phyloP scores from a whole-genome alignment of 805 yeast genomes.

The Hanseniaspora jakobsenii region DNA sequence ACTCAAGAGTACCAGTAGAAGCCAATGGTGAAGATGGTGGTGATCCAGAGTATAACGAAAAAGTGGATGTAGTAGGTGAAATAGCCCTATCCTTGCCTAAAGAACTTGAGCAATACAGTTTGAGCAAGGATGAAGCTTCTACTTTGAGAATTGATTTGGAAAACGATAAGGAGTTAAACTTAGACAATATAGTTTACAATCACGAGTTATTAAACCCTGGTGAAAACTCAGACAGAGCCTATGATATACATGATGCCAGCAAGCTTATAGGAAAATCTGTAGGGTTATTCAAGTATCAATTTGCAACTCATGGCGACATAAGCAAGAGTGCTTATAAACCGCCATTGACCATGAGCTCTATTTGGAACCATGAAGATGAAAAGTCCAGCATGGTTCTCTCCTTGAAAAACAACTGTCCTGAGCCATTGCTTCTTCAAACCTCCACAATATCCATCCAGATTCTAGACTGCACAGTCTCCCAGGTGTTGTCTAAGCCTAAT shows the following conservation, averaged over 20 bases:
- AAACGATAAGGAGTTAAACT: conserved; percentile 32
- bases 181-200: conserved; percentile 5
- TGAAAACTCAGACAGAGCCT: neutral
- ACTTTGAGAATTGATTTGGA: conserved; percentile 33
- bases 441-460: conserved; percentile 41
- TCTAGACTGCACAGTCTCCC: conserved; percentile 47
- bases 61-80: conserved; percentile 68
- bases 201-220: conserved; percentile 3
- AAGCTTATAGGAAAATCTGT: conserved; percentile 11
- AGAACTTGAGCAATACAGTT: neutral
- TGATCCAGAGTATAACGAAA: conserved; percentile 31
- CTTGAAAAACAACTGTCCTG: conserved; percentile 38
- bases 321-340: conserved; percentile 26
- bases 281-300: conserved; percentile 12
- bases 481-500: conserved; percentile 82
- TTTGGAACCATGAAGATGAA: conserved; percentile 78
- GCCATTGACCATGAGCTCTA: conserved; percentile 65
- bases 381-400: conserved; percentile 79
- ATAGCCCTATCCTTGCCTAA: conserved; percentile 42
- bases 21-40: conserved; percentile 3
- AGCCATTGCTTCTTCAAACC: conserved; percentile 30
- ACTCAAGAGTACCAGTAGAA: conserved; percentile 55
- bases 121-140: no score
- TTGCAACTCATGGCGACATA: neutral
- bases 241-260: conserved; percentile 1